Percentiles rank a stretch among this genome's conserved stretches.
Evolutionary conservation across 805 yeast species (phyloP).

Genomic region (Saccharomycopsis schoenii): DNA sequence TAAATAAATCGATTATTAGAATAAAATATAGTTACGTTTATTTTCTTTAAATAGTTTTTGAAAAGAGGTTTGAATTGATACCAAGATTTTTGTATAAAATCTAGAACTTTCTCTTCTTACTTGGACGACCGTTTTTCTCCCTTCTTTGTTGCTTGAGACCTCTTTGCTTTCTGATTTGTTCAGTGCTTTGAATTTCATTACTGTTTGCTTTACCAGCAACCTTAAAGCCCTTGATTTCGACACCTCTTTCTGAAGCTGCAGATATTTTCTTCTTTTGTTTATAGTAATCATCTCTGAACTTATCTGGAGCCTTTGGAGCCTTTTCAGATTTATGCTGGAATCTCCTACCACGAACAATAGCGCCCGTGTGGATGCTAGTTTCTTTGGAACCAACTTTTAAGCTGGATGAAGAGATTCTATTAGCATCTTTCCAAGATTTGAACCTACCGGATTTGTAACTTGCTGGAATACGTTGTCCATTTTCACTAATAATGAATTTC

Average conservation of each 20-base stretch:
- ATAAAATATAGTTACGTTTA: neutral
- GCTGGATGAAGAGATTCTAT: constrained; percentile 41
- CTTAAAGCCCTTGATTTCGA: constrained; percentile 57
- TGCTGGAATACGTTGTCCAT: constrained; percentile 89
- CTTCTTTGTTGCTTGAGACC: constrained; percentile 55
- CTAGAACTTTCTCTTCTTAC: constrained; percentile 31
- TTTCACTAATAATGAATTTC: constrained; percentile 88
- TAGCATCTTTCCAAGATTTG: constrained; percentile 81
- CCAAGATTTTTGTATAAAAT: neutral
- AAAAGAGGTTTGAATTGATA: too few species aligned
- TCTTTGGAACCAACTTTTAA: constrained; percentile 43
- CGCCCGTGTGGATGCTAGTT: constrained; percentile 19
- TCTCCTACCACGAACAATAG: constrained; percentile 32
- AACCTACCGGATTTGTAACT: constrained; percentile 82
- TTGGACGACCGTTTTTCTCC: constrained; percentile 81
- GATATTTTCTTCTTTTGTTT: constrained; percentile 74
- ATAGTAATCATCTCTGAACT: constrained; percentile 75
- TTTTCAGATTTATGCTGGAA: constrained; percentile 64
- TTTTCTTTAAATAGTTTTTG: neutral
- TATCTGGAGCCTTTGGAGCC: constrained; percentile 91
- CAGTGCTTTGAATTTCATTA: constrained; percentile 56
- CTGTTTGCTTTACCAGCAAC: constrained; percentile 26
- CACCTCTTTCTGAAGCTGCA: constrained; percentile 69
- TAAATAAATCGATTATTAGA: neutral
- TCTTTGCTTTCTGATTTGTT: constrained; percentile 73